Evolutionary conservation across 2,329 filamentous ascomycete species (phyloP), one percentile per base, ranked within the genome.

Genomic region (Penicillium thymicola): DNA sequence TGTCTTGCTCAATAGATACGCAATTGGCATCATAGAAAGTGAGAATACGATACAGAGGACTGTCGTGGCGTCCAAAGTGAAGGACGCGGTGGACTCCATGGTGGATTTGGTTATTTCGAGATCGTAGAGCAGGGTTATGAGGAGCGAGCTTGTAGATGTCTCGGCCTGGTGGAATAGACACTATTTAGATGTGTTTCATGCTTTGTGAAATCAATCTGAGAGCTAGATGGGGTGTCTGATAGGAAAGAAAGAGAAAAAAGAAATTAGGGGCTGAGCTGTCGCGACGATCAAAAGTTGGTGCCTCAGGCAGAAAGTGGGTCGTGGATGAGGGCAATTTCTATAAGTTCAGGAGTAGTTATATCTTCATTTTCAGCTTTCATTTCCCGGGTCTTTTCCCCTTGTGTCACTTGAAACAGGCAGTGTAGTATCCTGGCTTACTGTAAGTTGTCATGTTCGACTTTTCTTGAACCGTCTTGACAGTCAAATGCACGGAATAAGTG

Each of bases 41-140:
- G 81, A 79, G 42, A 81, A 78, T 43, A 79, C 72, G 57, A 86
- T 77, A 54, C 82, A 85, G 58, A 82, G 71, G 41, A 82, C 63
- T 6, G 84, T 86, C 6, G 80, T 65, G 10, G 64, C 49, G 61
- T 78, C 75, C 36, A 77, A 64, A 13, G 66, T 68, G 60, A 77
- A 78, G n/a, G 68, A 58, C 13, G 56, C 57, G 41, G 49, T 43
- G 36, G 66, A 41, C 41, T 63, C 49, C 67, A 66, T 66, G 50
- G 40, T 62, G 51, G 49, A 47, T 28, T 51, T 40, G 21, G 11
- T 38, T 47, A 21, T 23, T 23, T 25, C 36, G 25, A 46, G 37
- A 46, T 54, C 30, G 23, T 30, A 27, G 21, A 2, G 16, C 8
- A 13, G 23, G 28, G 21, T 6, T 48, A 25, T 40, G 36, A 30